Percentiles rank a stretch among this genome's conserved stretches.
phyloP scores from a whole-genome alignment of 2,329 filamentous ascomycete genomes.

The Penicillium sp. region DNA sequence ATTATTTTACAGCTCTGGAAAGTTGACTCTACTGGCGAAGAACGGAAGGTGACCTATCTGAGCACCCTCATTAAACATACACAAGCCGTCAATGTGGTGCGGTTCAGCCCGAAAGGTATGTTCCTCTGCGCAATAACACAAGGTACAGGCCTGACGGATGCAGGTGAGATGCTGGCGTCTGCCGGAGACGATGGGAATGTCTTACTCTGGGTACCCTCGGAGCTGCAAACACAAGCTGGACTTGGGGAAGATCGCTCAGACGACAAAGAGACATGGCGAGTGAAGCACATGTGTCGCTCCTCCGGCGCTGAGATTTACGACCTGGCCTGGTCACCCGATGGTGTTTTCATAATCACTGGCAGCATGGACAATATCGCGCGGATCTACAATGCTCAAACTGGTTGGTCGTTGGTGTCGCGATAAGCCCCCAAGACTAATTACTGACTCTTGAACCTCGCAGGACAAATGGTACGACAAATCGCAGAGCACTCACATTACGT shows the following conservation, averaged over 20 bases:
- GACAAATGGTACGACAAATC: conserved; percentile 80
- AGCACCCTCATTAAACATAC: conserved; percentile 92
- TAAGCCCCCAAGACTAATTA: not conserved
- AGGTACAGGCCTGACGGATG: conserved; percentile 26
- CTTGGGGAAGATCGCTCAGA: conserved; percentile 85
- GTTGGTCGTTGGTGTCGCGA: conserved; percentile 51
- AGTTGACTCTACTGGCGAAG: conserved; percentile 80
- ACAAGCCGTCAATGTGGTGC: conserved; percentile 95
- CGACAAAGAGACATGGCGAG: conserved; percentile 95
- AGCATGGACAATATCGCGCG: conserved; percentile 99
- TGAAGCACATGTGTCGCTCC: conserved; percentile 96
- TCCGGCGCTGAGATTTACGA: conserved; percentile 97
- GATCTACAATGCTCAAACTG: conserved; percentile 92
- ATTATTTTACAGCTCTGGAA: conserved; percentile 73
- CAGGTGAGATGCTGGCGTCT: conserved; percentile 90
- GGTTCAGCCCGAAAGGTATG: conserved; percentile 89
- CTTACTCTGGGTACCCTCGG: conserved; percentile 90
- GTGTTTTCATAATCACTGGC: conserved; percentile 91
- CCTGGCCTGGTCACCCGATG: conserved; percentile 97
- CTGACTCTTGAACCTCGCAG: conserved; percentile 41
- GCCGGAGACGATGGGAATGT: conserved; percentile 98
- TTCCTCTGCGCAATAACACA: not conserved
- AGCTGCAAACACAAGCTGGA: conserved; percentile 64
- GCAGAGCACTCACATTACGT: conserved; percentile 98
- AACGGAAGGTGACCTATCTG: conserved; percentile 86